Evolutionary conservation across 768 basidiomycete species (phyloP), one percentile per base, ranked within the genome.

Genomic region (Suillus sp.): DNA sequence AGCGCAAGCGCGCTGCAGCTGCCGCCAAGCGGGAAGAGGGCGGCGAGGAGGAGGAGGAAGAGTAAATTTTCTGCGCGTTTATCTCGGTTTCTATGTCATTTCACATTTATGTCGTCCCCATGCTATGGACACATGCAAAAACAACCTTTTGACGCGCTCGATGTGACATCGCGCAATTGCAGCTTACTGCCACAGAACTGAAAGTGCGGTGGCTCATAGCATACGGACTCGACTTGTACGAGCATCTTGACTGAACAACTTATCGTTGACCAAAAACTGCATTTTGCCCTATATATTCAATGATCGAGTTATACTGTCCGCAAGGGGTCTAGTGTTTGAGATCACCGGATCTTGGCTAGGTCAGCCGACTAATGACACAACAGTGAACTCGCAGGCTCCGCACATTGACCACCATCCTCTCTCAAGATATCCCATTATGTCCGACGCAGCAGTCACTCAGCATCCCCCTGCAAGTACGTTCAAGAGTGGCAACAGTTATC

Each of bases 1-100:
- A 99, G 93, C 90, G 96, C 79, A 99, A 97, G 91, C 93, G 96
- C 74, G 93, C 92, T 64, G 89, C 89, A 67, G 93, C 93, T 50
- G 96, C 94, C 66, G 93, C 90, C 67, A 93, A 92, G 83, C 92
- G 89, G 82, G 92, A 91, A 69, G 93, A 88, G 72, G 95, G 89
- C 65, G 96, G 86, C 68, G 94, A 91, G 40, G 94, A 88, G 53
- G 95, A 95, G 74, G 95, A 95, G 66, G 94, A 96, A 76, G 93
- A 94, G 80, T 90, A 87, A 78, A 74, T 60, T 25, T 59, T 40
- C 63, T 64, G 54, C 69, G 56, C 66, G 64, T 65, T 67, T 72
- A 67, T 67, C 67, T 56, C 67, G 71, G 72, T 68, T 59, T 65
- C 60, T 66, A 71, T 75, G 72, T 67, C 59, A 65, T 68, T 58